phyloP scores from a whole-genome alignment of 2,329 filamentous ascomycete genomes.

The Talaromyces sp. region DNA sequence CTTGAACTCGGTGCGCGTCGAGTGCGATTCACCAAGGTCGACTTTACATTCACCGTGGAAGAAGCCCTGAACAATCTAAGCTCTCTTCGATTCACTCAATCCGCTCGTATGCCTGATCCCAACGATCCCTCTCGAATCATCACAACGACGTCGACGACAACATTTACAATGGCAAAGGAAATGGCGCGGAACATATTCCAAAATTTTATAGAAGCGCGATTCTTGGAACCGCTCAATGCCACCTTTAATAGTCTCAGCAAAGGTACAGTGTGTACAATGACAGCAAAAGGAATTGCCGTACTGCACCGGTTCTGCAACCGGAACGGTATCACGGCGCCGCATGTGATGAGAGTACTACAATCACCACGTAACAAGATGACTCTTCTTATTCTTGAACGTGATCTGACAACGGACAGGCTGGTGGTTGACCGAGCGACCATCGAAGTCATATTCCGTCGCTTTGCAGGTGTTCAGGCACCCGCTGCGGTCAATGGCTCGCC shows the following conservation, averaged over 20 bases:
- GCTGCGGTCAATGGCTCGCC: constrained; percentile 75
- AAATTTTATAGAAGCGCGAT: constrained; percentile 87
- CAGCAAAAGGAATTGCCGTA: constrained; percentile 89
- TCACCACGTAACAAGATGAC: constrained; percentile 74
- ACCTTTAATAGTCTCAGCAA: constrained; percentile 81
- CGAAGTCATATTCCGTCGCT: constrained; percentile 90
- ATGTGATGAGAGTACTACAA: constrained; percentile 80
- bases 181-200: constrained; percentile 96
- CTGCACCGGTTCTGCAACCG: constrained; percentile 87
- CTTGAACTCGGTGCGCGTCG: constrained; percentile 84
- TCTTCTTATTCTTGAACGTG: constrained; percentile 85
- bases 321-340: constrained; percentile 92
- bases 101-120: constrained; percentile 96
- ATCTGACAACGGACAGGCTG: constrained; percentile 79
- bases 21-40: constrained; percentile 83
- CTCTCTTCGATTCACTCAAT: constrained; percentile 96
- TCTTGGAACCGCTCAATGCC: constrained; percentile 92
- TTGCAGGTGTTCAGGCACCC: constrained; percentile 76
- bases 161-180: constrained; percentile 98
- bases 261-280: constrained; percentile 90
- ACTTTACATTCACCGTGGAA: constrained; percentile 92
- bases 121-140: constrained; percentile 95
- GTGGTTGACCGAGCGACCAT: constrained; percentile 83
- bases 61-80: constrained; percentile 97
- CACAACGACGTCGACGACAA: constrained; percentile 95